These are phyloP conservation scores for Metschnikowia hibisci DNA, from an alignment of 805 yeast species.

Conservation along the genomic window DNA sequence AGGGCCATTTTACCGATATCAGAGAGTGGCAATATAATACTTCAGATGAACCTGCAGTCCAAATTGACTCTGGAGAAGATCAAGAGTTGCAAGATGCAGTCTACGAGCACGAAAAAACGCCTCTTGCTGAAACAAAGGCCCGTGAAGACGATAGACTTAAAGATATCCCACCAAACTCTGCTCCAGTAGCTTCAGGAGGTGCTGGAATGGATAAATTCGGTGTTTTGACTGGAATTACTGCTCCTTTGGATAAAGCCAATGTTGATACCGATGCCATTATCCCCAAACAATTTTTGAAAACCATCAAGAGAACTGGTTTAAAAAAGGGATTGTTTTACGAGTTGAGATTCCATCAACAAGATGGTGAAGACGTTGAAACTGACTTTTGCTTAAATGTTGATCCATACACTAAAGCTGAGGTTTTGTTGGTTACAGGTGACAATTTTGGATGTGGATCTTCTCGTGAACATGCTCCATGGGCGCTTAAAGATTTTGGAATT, in stretches of 20 bases:
- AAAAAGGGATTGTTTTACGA: slow-evolving; percentile 87
- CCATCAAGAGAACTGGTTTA: slow-evolving; percentile 96
- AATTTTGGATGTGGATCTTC: slow-evolving; percentile 99
- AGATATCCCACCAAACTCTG: slow-evolving; percentile 55
- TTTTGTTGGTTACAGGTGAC: slow-evolving; percentile 89
- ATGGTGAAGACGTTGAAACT: slow-evolving; percentile 76
- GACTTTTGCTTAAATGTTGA: slow-evolving; percentile 85
- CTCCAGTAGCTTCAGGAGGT: slow-evolving; percentile 20
- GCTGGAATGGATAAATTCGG: slow-evolving; percentile 72
- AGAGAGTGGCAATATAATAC: slow-evolving; percentile 69
- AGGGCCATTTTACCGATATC: slow-evolving; percentile 87
- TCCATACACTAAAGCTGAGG: slow-evolving; percentile 77
- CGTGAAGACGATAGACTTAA: slow-evolving; percentile 47
- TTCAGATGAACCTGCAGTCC: slow-evolving; percentile 57
- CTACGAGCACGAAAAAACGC: slow-evolving; percentile 66
- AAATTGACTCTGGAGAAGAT: slow-evolving; percentile 40
- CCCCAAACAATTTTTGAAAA: slow-evolving; percentile 96
- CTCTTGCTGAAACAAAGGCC: slow-evolving; percentile 52
- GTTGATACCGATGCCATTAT: slow-evolving; percentile 98
- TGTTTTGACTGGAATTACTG: slow-evolving; percentile 79
- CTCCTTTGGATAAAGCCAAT: slow-evolving; percentile 91
- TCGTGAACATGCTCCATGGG: slow-evolving; percentile 99
- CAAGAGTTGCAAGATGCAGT: slow-evolving; percentile 65
- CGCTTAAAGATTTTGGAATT: slow-evolving; percentile 95
- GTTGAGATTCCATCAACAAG: slow-evolving; percentile 63